Conservation (phyloP, 208 protist genomes). For the Phytomonas sp. region DNA sequence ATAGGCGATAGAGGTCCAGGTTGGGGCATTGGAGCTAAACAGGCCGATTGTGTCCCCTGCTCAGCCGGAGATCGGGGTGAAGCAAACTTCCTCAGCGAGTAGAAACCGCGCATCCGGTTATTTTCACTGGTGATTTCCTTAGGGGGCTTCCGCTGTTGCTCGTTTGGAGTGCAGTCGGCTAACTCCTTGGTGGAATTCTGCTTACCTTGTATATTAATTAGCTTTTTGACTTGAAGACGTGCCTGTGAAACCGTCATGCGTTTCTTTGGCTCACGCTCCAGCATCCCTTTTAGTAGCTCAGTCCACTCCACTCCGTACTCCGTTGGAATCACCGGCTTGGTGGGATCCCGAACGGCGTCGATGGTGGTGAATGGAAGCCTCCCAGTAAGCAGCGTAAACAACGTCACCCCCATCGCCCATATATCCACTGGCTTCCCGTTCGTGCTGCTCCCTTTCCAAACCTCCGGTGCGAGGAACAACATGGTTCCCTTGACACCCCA, state of each 20-base stretch:
- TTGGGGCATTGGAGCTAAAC: not conserved
- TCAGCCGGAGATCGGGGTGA: not conserved
- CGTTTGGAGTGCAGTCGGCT: not conserved
- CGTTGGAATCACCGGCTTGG: constrained; percentile 26
- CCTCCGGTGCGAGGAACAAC: constrained; percentile 74
- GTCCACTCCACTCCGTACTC: constrained; percentile 28
- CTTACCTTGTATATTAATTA: not conserved
- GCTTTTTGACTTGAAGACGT: constrained; percentile 15
- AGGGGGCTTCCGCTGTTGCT: not conserved
- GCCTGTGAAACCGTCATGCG: constrained; percentile 37
- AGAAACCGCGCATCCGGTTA: not conserved
- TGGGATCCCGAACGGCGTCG: constrained; percentile 34
- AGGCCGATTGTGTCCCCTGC: not conserved
- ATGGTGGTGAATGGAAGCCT: constrained; percentile 88
- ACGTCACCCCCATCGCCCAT: constrained; percentile 84
- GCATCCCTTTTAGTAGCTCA: constrained; percentile 54
- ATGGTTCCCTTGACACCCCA: constrained; percentile 61
- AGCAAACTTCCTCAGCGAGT: not conserved
- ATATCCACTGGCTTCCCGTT: constrained; percentile 85
- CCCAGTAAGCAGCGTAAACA: constrained; percentile 87
- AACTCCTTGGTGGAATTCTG: not conserved
- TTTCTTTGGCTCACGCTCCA: constrained; percentile 60
- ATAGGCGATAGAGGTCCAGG: not conserved
- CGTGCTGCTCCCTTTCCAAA: constrained; percentile 22
- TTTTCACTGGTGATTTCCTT: not conserved